Conservation (phyloP, 164 flowering plant genomes). For the Stephania japonica region DNA sequence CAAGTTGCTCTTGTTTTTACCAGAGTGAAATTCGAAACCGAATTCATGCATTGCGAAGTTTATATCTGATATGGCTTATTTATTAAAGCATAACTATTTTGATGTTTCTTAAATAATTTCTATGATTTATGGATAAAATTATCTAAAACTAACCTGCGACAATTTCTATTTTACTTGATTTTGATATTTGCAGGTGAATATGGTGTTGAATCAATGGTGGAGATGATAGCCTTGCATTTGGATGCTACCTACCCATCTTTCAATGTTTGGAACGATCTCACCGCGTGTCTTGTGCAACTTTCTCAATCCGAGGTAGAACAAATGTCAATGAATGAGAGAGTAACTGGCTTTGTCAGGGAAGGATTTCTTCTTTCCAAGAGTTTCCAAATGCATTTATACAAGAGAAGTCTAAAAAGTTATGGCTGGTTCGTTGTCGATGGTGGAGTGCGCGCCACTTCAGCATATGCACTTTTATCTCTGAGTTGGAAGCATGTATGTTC, state of each 20-base stretch:
- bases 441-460: slow-evolving; percentile 73
- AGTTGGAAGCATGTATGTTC: slow-evolving; percentile 43
- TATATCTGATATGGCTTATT: no score
- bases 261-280: slow-evolving; percentile 57
- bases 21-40: no score
- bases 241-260: slow-evolving; percentile 52
- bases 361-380: slow-evolving; percentile 9
- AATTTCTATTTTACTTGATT: slow-evolving; percentile 1
- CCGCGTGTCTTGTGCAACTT: slow-evolving; percentile 51
- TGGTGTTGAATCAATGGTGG: slow-evolving; percentile 36
- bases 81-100: no score
- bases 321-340: slow-evolving; percentile 35
- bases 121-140: no score
- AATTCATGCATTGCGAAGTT: no score
- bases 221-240: slow-evolving; percentile 75
- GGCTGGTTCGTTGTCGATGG: slow-evolving; percentile 71
- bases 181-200: slow-evolving; percentile 43
- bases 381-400: slow-evolving; percentile 36
- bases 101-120: no score
- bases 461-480: slow-evolving; percentile 30
- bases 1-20: no score
- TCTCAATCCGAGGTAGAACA: slow-evolving; percentile 50
- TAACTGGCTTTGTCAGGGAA: slow-evolving; percentile 19
- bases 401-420: slow-evolving; percentile 30
- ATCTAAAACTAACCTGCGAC: not conserved